These are phyloP conservation scores for Suhomyces choctaworum DNA, from an alignment of 1,139 yeast genomes.

Conservation along the genomic window DNA sequence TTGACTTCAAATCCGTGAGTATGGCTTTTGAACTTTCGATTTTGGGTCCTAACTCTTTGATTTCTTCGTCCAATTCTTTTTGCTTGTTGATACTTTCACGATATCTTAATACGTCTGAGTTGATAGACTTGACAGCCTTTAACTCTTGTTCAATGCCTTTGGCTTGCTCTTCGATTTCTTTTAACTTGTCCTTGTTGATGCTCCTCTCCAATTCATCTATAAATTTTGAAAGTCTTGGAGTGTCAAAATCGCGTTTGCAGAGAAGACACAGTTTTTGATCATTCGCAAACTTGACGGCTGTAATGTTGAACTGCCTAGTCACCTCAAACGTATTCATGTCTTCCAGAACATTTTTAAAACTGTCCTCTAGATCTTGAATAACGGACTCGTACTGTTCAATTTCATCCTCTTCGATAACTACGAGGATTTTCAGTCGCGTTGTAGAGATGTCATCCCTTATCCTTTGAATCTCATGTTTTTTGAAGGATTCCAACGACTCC, in stretches of 20 bases:
- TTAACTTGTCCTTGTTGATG: conserved; percentile 37
- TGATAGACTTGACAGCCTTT: conserved; percentile 26
- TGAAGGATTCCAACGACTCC: conserved; percentile 17
- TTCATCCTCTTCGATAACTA: conserved; percentile 42
- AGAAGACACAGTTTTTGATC: conserved; percentile 57
- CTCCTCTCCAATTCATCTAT: conserved; percentile 36
- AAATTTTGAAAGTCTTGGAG: conserved; percentile 34
- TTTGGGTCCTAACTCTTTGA: conserved; percentile 7
- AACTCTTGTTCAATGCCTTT: conserved; percentile 33
- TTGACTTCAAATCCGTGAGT: conserved; percentile 7
- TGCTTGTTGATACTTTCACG: conserved; percentile 21
- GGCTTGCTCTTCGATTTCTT: conserved; percentile 39
- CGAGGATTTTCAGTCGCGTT: conserved; percentile 23
- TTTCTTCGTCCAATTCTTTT: conserved; percentile 17
- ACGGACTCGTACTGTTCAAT: conserved; percentile 52
- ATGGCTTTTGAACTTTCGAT: conserved; percentile 16
- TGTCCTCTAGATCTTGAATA: conserved; percentile 58
- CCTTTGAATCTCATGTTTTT: conserved; percentile 14
- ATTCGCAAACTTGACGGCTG: conserved; percentile 63
- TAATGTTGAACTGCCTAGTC: conserved; percentile 61
- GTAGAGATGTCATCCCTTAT: conserved; percentile 19
- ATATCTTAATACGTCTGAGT: conserved; percentile 29
- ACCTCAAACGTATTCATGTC: conserved; percentile 66
- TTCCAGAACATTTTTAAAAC: conserved; percentile 58
- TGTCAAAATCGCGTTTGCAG: conserved; percentile 63